Percentiles rank a stretch among this genome's conserved stretches.
Evolutionary conservation across 805 yeast species (phyloP).

Genomic region (Helenozyma baotianmanensis): DNA sequence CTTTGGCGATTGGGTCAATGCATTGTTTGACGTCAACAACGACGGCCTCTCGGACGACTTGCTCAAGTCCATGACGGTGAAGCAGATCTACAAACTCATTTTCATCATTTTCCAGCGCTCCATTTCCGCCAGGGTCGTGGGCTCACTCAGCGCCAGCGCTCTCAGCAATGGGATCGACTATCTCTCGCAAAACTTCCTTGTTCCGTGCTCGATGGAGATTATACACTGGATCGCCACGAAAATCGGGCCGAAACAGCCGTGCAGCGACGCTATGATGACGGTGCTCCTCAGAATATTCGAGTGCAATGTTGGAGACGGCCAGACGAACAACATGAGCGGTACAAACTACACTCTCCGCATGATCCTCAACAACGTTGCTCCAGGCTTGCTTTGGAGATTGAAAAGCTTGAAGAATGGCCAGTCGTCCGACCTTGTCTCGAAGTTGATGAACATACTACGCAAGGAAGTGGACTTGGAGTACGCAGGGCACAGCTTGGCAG

Average conservation of each 20-base stretch:
- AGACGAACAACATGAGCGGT: constrained; percentile 4
- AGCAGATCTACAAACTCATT: constrained; percentile 63
- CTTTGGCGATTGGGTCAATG: constrained; percentile 68
- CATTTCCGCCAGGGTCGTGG: constrained; percentile 52
- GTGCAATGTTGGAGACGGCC: constrained; percentile 7
- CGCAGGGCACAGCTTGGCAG: constrained; percentile 1
- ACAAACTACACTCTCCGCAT: constrained; percentile 9
- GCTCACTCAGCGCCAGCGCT: constrained; percentile 53
- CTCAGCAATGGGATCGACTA: constrained; percentile 80
- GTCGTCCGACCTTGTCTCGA: constrained; percentile 3
- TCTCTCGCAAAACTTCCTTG: constrained; percentile 73
- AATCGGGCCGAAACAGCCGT: constrained; percentile 12
- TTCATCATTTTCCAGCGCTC: constrained; percentile 76
- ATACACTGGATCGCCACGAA: constrained; percentile 26
- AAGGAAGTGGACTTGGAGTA: constrained; percentile 7
- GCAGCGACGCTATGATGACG: constrained; percentile 9
- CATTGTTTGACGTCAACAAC: constrained; percentile 60
- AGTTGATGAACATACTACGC: constrained; percentile 4
- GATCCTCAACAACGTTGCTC: constrained; percentile 13
- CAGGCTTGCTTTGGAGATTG: constrained; percentile 5
- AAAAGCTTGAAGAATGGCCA: not conserved
- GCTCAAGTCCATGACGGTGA: constrained; percentile 59
- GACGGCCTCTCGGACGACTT: constrained; percentile 84
- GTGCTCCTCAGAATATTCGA: constrained; percentile 12
- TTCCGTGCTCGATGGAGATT: constrained; percentile 44